Base-by-base conservation (phyloP, 306 rosid genomes). In the Cucurbita ficifolia region DNA sequence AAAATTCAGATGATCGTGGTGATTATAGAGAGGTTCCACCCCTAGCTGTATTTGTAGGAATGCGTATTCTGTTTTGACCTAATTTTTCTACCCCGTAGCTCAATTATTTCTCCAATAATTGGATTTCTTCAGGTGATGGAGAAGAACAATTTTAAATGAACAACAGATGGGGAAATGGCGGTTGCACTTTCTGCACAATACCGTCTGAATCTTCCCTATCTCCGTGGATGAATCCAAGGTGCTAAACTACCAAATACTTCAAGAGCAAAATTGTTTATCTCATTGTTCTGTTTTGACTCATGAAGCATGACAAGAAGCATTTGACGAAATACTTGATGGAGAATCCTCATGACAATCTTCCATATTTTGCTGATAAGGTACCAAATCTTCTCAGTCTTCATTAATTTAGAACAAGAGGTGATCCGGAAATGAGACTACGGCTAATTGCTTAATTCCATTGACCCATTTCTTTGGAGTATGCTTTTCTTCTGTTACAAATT, bases 191-290 rank as follows among this genome's bases (percentile, higher is more conserved):
- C 94, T 0, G 97, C 92, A 76, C 89, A 90, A 83, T 93, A 88
- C 87, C 98, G 86, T 82, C 78, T 93, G 38, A 85, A 90, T 81
- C 98, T 93, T 87, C 96, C 96, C 97, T 60, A 93, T 93, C 49
- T 81, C 82, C 19, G 96, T 93, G 69, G 96, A 93, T 74, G 96
- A 87, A 42, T 83, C 93, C 79, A 90, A 90, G 96, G 96, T 92
- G 79, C 77, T 39, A 59, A 40, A 51, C 57, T 79, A 78, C 75
- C 52, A 11, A 10, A 21, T 56, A 56, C 61, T 21, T 56, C 14
- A 42, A 64, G 71, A 40, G 52, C 36, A 12, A 67, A 67, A 6
- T 12, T 45, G 21, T 4, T 46, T 12, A 22, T 45, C 39, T 55
- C 46, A 22, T 8, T 33, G 75, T 50, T 46, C 74, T 76, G 76